Evolutionary conservation across 257 asterid species (phyloP).

Genomic region (Thymus quinquecostatus): DNA sequence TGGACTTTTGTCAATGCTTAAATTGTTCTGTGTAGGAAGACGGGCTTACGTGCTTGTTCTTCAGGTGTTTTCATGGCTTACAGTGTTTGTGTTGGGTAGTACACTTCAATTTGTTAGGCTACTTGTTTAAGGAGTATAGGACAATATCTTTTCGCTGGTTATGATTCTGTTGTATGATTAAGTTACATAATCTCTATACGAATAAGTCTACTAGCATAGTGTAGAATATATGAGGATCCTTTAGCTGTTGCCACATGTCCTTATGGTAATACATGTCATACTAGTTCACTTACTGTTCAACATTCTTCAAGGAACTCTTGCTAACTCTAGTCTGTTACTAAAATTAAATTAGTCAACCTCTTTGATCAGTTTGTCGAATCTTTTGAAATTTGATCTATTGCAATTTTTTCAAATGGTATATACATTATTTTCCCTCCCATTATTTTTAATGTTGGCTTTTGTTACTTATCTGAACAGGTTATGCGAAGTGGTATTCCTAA

Average conservation of each 20-base stretch:
- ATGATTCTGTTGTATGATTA: conserved; percentile 23
- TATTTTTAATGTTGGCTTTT: conserved; percentile 23
- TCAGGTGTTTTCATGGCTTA: conserved; percentile 4
- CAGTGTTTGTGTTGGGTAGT: conserved; percentile 16
- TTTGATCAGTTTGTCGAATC: not conserved
- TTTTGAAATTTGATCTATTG: too few relatives aligned
- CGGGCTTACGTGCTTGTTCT: not conserved
- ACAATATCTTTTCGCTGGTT: conserved; percentile 4
- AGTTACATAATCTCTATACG: not conserved
- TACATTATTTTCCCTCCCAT: not conserved
- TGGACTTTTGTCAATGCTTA: conserved; percentile 8
- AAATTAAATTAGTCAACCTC: conserved; percentile 14
- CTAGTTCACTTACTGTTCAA: conserved; percentile 9
- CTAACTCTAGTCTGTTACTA: conserved; percentile 6
- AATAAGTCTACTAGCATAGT: not conserved
- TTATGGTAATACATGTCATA: not conserved
- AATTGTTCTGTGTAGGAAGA: not conserved
- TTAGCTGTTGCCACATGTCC: not conserved
- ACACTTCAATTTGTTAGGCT: conserved; percentile 5
- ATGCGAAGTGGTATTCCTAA: conserved; percentile 94
- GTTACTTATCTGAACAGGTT: conserved; percentile 60
- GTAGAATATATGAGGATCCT: not conserved
- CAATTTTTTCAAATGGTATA: too few relatives aligned
- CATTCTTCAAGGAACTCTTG: conserved; percentile 12
- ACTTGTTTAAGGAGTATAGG: not conserved